phyloP scores from a whole-genome alignment of 768 basidiomycete species.

The Suillus subluteus region DNA sequence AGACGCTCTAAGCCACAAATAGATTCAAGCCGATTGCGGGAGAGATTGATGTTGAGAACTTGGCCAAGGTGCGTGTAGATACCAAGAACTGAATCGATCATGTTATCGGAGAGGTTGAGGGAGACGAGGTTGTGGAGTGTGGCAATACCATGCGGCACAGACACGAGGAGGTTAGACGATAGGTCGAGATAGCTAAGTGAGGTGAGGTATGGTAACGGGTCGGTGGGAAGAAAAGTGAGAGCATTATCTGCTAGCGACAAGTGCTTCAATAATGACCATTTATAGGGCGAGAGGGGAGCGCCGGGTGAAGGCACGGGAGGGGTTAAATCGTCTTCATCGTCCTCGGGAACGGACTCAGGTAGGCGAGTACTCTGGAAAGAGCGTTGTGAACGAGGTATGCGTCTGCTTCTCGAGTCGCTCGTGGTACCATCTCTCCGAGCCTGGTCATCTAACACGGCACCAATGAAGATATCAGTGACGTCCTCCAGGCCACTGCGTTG shows the following conservation, averaged over 20 bases:
- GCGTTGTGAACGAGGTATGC: conserved; percentile 46
- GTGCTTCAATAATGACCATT: conserved; percentile 78
- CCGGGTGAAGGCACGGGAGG: conserved; percentile 28
- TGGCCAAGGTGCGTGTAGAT: conserved; percentile 83
- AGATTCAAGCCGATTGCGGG: conserved; percentile 89
- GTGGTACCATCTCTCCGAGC: conserved; percentile 61
- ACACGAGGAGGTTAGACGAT: conserved; percentile 88
- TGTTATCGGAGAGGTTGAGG: conserved; percentile 96
- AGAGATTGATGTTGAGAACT: conserved; percentile 77
- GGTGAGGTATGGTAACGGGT: conserved; percentile 66
- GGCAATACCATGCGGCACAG: conserved; percentile 79
- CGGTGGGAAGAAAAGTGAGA: conserved; percentile 77
- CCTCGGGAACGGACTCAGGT: conserved; percentile 62
- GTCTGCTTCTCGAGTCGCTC: conserved; percentile 49
- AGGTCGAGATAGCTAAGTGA: conserved; percentile 84
- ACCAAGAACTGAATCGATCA: conserved; percentile 94
- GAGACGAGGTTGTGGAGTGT: conserved; percentile 78
- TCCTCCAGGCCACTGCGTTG: conserved; percentile 83
- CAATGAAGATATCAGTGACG: conserved; percentile 74
- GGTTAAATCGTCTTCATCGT: conserved; percentile 37
- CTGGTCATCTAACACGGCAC: conserved; percentile 76
- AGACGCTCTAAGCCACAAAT: conserved; percentile 95
- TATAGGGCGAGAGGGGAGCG: conserved; percentile 53
- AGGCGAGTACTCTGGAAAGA: conserved; percentile 55
- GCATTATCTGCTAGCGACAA: conserved; percentile 81